Evolutionary conservation across 129 eudicot genomes (phyloP).

Genomic region (Flaveria linearis): DNA sequence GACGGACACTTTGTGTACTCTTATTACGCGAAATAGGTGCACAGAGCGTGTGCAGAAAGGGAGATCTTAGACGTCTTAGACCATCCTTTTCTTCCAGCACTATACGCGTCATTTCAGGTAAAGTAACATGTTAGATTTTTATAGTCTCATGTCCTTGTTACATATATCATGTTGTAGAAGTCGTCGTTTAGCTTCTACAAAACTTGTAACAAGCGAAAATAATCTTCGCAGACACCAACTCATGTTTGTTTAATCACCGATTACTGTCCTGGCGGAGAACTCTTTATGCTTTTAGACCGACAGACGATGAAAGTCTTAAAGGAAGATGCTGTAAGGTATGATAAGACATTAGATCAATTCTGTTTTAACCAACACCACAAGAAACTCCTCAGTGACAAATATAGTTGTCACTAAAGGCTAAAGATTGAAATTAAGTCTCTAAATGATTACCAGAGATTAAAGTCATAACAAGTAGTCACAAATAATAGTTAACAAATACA

Average conservation of each 20-base stretch:
- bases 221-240: slow-evolving; percentile 69
- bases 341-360: not conserved
- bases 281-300: slow-evolving; percentile 79
- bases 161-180: not conserved
- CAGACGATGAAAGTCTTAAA: slow-evolving; percentile 86
- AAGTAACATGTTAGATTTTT: not conserved
- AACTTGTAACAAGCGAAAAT: not conserved
- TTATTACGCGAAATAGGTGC: slow-evolving; percentile 55
- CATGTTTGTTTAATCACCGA: slow-evolving; percentile 97
- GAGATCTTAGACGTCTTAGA: slow-evolving; percentile 91
- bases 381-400: not conserved
- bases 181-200: not conserved
- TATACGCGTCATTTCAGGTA: slow-evolving; percentile 99
- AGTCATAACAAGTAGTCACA: not conserved
- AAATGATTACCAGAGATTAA: not conserved
- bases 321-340: slow-evolving; percentile 96
- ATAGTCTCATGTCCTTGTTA: not conserved
- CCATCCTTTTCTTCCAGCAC: slow-evolving; percentile 98
- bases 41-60: slow-evolving; percentile 99
- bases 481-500: too few species aligned
- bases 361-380: too few species aligned
- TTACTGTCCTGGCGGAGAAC: slow-evolving; percentile 98
- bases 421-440: not conserved
- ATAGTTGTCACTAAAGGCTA: not conserved
- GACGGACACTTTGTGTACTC: not conserved